A percentile compares a stretch with the other conserved stretches of the same genome.
Conservation (phyloP, 345 rosid genomes). For the Clausena lansium region DNA sequence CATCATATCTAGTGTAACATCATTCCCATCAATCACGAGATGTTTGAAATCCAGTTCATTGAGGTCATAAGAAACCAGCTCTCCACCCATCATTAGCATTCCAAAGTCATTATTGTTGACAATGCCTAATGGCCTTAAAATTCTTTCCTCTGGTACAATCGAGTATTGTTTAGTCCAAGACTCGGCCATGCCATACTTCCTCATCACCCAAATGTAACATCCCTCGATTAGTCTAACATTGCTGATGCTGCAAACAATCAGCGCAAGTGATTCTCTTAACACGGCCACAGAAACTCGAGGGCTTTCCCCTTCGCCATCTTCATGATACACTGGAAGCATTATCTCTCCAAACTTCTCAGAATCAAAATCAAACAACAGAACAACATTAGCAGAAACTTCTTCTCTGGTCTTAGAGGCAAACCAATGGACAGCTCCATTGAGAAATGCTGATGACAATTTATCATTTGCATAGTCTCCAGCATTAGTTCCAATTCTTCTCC, state of each 20-base stretch:
- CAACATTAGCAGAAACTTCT: background rate
- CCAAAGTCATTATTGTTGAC: background rate
- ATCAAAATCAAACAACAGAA: constrained; percentile 1
- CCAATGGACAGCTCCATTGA: background rate
- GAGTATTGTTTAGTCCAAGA: constrained; percentile 5
- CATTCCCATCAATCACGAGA: background rate
- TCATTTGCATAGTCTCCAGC: background rate
- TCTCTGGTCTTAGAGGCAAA: background rate
- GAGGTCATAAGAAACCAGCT: background rate
- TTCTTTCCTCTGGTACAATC: background rate
- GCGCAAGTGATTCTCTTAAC: background rate
- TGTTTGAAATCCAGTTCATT: background rate
- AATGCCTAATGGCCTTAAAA: background rate
- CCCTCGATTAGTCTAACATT: background rate
- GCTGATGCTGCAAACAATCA: background rate
- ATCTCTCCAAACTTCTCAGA: background rate
- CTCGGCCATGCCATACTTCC: background rate
- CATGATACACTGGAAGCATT: background rate
- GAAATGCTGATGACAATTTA: background rate
- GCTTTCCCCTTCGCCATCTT: background rate
- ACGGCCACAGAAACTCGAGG: background rate
- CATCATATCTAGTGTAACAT: background rate
- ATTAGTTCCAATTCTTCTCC: background rate
- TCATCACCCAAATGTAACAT: constrained; percentile 4
- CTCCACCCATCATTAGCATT: background rate